Conservation (phyloP, 2,329 filamentous ascomycete genomes). For the Dactylonectria estremocensis region DNA sequence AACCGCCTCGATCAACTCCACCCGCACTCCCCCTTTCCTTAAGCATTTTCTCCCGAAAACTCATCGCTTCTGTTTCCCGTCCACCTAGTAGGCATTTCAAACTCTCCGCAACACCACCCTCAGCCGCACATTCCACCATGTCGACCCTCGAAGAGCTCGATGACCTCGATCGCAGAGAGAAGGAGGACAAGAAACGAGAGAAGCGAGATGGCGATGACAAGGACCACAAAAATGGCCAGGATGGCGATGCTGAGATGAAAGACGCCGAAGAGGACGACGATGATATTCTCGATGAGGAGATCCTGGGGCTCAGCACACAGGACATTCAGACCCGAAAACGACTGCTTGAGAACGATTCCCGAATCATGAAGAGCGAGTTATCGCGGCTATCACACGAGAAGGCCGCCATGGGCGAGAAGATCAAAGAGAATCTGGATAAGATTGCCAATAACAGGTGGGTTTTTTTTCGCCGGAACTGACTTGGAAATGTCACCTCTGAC, state of each 20-base stretch:
- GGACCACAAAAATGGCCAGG: constrained; percentile 63
- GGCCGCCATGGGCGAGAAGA: constrained; percentile 96
- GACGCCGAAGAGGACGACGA: constrained; percentile 83
- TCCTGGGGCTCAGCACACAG: constrained; percentile 91
- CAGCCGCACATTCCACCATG: constrained; percentile 67
- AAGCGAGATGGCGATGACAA: constrained; percentile 49
- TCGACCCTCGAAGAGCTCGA: constrained; percentile 94
- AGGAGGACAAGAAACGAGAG: constrained; percentile 74
- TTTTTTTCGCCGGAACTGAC: background rate
- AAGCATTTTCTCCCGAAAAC: constrained; percentile 9
- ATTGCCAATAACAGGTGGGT: constrained; percentile 97
- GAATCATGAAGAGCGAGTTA: constrained; percentile 98
- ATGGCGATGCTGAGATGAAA: constrained; percentile 92
- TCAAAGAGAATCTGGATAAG: constrained; percentile 99
- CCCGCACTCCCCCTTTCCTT: constrained; percentile 19
- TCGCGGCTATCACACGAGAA: constrained; percentile 97
- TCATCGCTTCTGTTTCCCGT: background rate
- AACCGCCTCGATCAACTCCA: constrained; percentile 34
- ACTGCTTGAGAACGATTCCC: constrained; percentile 95
- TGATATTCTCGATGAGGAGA: constrained; percentile 91
- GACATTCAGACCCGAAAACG: constrained; percentile 94
- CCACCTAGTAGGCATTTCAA: background rate
- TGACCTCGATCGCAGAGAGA: constrained; percentile 85
- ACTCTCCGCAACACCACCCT: constrained; percentile 6
- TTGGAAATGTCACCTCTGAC: constrained; percentile 15